Conservation (phyloP, 2,329 filamentous ascomycete genomes). For the Akanthomyces lecanii region DNA sequence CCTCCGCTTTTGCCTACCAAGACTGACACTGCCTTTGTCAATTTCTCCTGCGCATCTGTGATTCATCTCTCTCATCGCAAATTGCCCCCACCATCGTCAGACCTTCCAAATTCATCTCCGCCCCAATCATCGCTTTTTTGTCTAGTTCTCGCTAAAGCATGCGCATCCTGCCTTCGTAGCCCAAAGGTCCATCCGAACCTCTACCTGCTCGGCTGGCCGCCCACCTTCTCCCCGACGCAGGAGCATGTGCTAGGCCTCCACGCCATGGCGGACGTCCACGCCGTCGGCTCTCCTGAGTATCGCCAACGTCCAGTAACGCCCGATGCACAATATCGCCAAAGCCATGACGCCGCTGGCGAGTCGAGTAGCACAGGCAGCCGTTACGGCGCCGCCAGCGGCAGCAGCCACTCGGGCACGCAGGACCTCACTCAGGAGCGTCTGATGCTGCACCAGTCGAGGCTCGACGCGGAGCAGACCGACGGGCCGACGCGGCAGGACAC, state of each 20-base stretch:
- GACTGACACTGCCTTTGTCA: background rate
- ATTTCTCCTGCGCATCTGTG: background rate
- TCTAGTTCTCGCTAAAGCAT: background rate
- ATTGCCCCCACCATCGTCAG: background rate
- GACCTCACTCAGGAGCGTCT: constrained; percentile 17
- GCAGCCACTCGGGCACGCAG: constrained; percentile 6
- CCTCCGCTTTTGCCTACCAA: background rate
- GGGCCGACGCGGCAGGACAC: constrained; percentile 19
- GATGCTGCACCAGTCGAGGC: constrained; percentile 5
- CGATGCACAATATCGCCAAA: constrained; percentile 27
- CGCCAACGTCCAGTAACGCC: constrained; percentile 8
- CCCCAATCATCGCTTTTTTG: background rate
- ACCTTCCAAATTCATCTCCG: background rate
- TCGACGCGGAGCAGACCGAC: constrained; percentile 16
- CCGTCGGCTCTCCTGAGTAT: constrained; percentile 8
- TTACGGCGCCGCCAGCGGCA: constrained; percentile 19
- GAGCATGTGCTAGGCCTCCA: constrained; percentile 21
- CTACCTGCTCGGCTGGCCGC: background rate
- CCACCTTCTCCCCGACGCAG: background rate
- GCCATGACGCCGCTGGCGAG: constrained; percentile 40
- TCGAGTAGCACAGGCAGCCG: constrained; percentile 37
- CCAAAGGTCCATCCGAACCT: background rate
- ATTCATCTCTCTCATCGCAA: background rate
- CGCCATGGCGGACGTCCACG: constrained; percentile 24
- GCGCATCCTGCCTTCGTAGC: background rate